Conservation (phyloP, 306 rosid genomes). For the Vigna mungo region DNA sequence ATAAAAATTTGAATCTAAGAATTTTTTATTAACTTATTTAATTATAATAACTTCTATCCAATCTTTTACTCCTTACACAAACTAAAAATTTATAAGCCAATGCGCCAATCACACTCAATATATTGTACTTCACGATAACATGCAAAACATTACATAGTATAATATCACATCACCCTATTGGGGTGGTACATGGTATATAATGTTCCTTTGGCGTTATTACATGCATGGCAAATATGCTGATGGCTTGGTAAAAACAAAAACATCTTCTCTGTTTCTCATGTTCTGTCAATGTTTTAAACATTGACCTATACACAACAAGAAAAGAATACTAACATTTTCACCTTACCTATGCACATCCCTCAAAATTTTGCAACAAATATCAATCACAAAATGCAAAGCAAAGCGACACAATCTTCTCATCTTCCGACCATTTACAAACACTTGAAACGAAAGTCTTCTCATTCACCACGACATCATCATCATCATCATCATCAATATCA, state of each 20-base stretch:
- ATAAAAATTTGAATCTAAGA: not conserved
- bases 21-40: not conserved
- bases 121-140: not conserved
- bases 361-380: conserved; percentile 48
- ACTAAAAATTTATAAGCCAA: not conserved
- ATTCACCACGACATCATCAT: not conserved
- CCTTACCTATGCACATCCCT: conserved; percentile 33
- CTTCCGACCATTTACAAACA: conserved; percentile 49
- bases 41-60: not conserved
- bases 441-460: conserved; percentile 7
- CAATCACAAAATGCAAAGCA: conserved; percentile 31
- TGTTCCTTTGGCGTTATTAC: not conserved
- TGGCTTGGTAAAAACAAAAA: conserved; percentile 25
- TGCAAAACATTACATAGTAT: conserved; percentile 4
- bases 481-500: not conserved
- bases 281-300: conserved; percentile 18
- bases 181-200: not conserved
- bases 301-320: conserved; percentile 23
- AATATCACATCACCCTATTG: conserved; percentile 11
- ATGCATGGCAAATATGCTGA: conserved; percentile 3
- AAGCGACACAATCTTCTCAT: conserved; percentile 26
- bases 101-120: not conserved
- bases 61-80: not conserved
- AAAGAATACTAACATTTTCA: conserved; percentile 19
- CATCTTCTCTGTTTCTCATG: conserved; percentile 1